phyloP scores from a whole-genome alignment of 305 asterid species.

The Fraxinus paxiana region DNA sequence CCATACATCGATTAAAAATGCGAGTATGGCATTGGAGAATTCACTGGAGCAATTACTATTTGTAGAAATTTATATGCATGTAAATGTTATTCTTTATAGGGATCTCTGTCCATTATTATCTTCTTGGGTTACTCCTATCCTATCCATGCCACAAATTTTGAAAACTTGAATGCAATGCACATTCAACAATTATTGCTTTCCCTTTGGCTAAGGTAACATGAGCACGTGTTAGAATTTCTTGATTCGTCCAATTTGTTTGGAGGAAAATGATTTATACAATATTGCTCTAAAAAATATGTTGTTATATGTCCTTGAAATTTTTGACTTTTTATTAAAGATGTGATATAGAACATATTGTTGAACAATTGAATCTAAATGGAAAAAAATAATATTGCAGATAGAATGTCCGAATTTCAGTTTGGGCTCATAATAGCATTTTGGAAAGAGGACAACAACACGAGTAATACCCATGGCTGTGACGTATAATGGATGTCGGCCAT shows the following conservation, averaged over 20 bases:
- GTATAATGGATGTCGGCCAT: no score
- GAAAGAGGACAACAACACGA: no score
- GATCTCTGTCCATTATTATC: background rate
- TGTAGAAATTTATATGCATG: background rate
- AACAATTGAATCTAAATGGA: background rate
- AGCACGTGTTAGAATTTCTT: background rate
- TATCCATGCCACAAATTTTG: background rate
- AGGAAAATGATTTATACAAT: background rate
- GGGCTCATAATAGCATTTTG: background rate
- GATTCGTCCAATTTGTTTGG: background rate
- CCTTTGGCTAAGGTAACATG: background rate
- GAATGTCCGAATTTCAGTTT: no score
- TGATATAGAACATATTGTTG: background rate
- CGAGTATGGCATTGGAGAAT: background rate
- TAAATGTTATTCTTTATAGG: background rate
- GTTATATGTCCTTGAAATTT: background rate
- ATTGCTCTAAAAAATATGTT: background rate
- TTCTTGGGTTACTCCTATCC: background rate
- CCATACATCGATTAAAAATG: background rate
- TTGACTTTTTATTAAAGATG: background rate
- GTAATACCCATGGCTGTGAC: no score
- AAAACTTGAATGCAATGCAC: conserved; percentile 11
- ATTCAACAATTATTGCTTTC: background rate
- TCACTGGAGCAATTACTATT: background rate
- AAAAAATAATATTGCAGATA: background rate